Base-by-base conservation (phyloP, 1,284 basidiomycete genomes). In the Sparassis latifolia region DNA sequence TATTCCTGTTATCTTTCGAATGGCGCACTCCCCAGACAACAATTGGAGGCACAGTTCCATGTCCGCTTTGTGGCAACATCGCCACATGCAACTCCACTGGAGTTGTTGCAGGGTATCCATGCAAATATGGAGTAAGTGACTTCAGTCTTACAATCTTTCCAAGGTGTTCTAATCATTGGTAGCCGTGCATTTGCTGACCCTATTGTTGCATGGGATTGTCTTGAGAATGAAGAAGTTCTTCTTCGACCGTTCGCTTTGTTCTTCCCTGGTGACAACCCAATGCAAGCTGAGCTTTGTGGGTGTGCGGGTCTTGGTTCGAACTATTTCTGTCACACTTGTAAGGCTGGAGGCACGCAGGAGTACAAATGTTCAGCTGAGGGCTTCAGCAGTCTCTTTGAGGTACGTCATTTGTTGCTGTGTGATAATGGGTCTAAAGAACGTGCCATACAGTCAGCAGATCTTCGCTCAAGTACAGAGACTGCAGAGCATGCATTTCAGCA, bases 251-350 rank as follows among this genome's bases (percentile, higher is more conserved):
- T 58, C 41, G 42, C 32, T 0, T 47, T 67, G 0, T 59, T 67
- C 31, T 43, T 62, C 2, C 49, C 61, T 1, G 66, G 67, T 2
- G 61, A 71, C 45, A 71, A 71, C 50, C 68, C 66, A 0, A 69
- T 70, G 68, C 69, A 70, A 42, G 62, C 63, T 0, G 62, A 71
- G 42, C 50, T 56, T 10, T 68, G 63, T 33, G 65, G 65, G 38
- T 66, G 69, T 2, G 55, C 45, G 20, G 62, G 66, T 0, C 48
- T 69, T 0, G 53, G 49, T 0, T 54, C 58, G 2, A 69, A 44
- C 20, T 29, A 3, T 27, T 45, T 45, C 33, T 45, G 44, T 28
- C 44, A 35, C 2, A 27, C n/a, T 38, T 45, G 44, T 9, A 2
- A 38, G 2, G 44, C 27, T 29, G 33, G 44, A 4, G 44, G 44